phyloP scores from a whole-genome alignment of 345 rosid species.

The Arabis alpina region DNA sequence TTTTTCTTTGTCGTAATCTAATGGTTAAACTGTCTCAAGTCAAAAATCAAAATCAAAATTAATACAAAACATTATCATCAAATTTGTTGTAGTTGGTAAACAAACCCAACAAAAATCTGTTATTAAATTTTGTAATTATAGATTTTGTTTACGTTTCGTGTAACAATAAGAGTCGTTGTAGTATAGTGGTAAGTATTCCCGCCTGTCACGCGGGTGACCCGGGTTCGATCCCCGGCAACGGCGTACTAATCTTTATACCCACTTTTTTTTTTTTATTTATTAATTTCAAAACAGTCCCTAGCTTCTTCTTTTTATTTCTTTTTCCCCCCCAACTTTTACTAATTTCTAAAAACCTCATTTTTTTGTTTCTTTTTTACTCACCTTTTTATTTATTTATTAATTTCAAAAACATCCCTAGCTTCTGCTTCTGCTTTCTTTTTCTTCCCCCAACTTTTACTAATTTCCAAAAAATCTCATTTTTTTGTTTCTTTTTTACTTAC shows the following conservation, averaged over 20 bases:
- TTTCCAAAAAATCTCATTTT: too few species aligned
- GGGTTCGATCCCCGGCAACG: constrained; percentile 97
- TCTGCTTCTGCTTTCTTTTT: too few species aligned
- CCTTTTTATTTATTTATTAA: too few species aligned
- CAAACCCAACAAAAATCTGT: background rate
- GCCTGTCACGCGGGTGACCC: constrained; percentile 98
- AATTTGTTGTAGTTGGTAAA: constrained; percentile 16
- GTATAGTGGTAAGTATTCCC: constrained; percentile 90
- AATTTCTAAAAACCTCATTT: too few species aligned
- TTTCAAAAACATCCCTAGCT: too few species aligned
- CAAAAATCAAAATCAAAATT: background rate
- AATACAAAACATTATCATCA: background rate
- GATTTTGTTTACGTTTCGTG: fast-evolving
- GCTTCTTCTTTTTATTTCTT: background rate
- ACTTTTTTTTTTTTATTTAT: too few species aligned
- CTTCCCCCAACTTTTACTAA: background rate
- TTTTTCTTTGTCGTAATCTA: background rate
- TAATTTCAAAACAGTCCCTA: too few species aligned
- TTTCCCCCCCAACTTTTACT: too few species aligned
- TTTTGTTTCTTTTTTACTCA: too few species aligned
- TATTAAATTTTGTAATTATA: background rate
- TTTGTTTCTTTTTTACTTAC: too few species aligned
- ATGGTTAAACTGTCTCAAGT: constrained; percentile 19
- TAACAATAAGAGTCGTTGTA: constrained; percentile 61
- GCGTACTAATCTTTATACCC: constrained; percentile 31